Evolutionary conservation across 78 protist genomes (phyloP).

Genomic region (Dictyostelium intermedium): DNA sequence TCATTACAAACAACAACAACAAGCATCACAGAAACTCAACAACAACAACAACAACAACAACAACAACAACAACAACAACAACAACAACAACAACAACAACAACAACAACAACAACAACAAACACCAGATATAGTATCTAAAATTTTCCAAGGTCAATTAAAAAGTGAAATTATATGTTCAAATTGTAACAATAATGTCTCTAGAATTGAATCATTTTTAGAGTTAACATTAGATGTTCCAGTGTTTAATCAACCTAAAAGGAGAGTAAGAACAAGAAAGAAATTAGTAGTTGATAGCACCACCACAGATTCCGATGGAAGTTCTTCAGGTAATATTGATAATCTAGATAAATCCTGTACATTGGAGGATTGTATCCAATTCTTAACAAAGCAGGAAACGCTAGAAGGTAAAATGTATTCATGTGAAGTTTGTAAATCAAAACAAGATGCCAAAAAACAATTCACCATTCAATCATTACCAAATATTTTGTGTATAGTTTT

Average conservation of each 20-base stretch:
- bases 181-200: constrained; percentile 39
- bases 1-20: neutral
- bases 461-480: constrained; percentile 41
- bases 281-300: neutral
- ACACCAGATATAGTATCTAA: constrained; percentile 10
- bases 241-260: neutral
- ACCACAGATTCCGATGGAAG: neutral
- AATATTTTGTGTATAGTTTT: constrained; percentile 74
- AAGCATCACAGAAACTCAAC: neutral
- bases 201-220: constrained; percentile 61
- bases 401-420: constrained; percentile 46
- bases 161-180: constrained; percentile 44
- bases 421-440: constrained; percentile 30
- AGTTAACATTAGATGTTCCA: constrained; percentile 64
- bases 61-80: neutral
- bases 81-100: neutral
- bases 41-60: neutral
- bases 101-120: neutral
- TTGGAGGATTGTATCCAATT: constrained; percentile 41
- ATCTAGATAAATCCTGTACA: neutral
- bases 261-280: neutral
- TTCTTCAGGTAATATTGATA: neutral
- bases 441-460: constrained; percentile 56
- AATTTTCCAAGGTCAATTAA: constrained; percentile 64
- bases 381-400: constrained; percentile 14